Conservation (phyloP, 148 eudicot genomes). For the Tetragonia tetragonoides region DNA sequence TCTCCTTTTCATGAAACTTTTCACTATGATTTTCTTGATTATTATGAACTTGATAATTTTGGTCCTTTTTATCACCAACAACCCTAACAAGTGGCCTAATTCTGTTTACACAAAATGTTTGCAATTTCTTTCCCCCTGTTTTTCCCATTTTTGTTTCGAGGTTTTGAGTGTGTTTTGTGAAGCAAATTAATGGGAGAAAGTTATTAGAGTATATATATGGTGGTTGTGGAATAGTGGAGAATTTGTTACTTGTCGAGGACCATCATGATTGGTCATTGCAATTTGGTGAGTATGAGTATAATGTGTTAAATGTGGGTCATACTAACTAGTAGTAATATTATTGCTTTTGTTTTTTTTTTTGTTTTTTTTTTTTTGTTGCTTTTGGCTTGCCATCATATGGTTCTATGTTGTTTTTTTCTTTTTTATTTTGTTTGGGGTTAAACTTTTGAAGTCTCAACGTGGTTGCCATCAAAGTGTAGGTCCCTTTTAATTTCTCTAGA, state of each 20-base stretch:
- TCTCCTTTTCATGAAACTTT: conserved; percentile 5
- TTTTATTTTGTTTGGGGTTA: conserved; percentile 34
- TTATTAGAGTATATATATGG: conserved; percentile 12
- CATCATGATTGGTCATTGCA: conserved; percentile 13
- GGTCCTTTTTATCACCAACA: conserved; percentile 15
- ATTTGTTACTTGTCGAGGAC: background rate
- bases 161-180: conserved; percentile 1
- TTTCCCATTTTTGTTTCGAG: conserved; percentile 35
- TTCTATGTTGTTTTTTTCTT: conserved; percentile 15
- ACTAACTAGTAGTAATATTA: background rate
- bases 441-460: conserved; percentile 30
- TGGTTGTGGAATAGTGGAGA: background rate
- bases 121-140: conserved; percentile 42
- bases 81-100: conserved; percentile 63
- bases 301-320: conserved; percentile 26
- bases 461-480: conserved; percentile 51
- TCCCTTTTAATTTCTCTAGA: conserved; percentile 22
- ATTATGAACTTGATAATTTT: conserved; percentile 4
- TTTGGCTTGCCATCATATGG: conserved; percentile 47
- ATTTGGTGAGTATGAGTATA: background rate
- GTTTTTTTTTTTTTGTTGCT: conserved; percentile 16
- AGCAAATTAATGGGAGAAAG: background rate
- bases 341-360: conserved; percentile 14
- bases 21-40: conserved; percentile 9
- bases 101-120: conserved; percentile 55